Conservation (phyloP, 225 moss, liverwort and hornwort genomes). For the Pleurozium schreberi region DNA sequence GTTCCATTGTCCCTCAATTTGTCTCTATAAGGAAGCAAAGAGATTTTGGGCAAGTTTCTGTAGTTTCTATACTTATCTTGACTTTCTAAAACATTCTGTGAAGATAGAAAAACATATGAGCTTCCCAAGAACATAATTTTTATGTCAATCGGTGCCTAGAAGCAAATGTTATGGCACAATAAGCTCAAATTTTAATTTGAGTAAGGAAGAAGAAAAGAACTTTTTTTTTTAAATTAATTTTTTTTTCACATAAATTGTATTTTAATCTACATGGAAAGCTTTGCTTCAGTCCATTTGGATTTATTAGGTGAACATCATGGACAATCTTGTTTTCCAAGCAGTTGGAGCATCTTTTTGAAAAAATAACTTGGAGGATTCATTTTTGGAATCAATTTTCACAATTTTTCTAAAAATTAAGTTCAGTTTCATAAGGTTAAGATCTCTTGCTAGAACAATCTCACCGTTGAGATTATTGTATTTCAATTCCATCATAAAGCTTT, state of each 20-base stretch:
- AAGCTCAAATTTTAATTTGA: background rate
- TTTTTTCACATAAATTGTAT: background rate
- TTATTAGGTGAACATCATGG: background rate
- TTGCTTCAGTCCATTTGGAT: background rate
- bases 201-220: too few species aligned
- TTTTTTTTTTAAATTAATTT: too few species aligned
- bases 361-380: background rate
- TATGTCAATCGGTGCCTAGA: accelerated
- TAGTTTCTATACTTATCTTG: background rate
- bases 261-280: background rate
- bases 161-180: background rate
- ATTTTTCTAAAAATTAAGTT: too few species aligned
- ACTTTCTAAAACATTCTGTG: accelerated
- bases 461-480: background rate
- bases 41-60: accelerated
- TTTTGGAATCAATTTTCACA: too few species aligned
- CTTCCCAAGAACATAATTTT: background rate
- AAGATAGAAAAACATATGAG: background rate
- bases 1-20: too few species aligned
- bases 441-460: background rate
- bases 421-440: background rate
- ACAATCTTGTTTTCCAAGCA: background rate
- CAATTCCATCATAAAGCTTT: background rate
- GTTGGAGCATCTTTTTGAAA: background rate
- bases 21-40: accelerated